phyloP scores from a whole-genome alignment of 805 yeast species.

The Yamadazyma philogaea region DNA sequence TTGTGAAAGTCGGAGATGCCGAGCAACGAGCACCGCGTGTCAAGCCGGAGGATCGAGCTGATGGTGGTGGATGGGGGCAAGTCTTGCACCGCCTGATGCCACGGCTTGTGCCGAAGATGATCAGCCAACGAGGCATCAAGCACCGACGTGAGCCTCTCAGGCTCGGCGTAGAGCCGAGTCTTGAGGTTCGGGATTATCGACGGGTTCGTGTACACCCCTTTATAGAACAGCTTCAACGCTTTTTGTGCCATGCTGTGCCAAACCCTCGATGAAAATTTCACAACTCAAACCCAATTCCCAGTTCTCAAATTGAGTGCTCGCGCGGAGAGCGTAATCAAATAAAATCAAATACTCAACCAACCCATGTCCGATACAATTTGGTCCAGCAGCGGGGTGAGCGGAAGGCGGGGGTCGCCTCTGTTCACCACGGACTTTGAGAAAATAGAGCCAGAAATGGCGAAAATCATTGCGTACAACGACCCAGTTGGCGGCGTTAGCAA shows the following conservation, averaged over 20 bases:
- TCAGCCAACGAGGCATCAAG: neutral
- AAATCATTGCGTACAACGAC: slow-evolving; percentile 22
- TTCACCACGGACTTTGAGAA: slow-evolving; percentile 31
- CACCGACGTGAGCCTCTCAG: slow-evolving; percentile 2
- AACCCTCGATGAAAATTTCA: no score
- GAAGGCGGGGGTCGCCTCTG: slow-evolving; percentile 16
- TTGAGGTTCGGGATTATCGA: neutral
- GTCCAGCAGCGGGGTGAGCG: slow-evolving; percentile 25
- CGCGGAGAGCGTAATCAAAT: neutral
- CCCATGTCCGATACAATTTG: slow-evolving; percentile 38
- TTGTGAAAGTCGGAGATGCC: slow-evolving; percentile 38
- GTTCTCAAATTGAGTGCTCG: neutral
- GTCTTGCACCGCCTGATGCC: slow-evolving; percentile 23
- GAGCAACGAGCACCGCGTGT: slow-evolving; percentile 37
- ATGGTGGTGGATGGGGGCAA: slow-evolving; percentile 17
- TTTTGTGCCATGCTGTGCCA: neutral
- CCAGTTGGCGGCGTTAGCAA: slow-evolving; percentile 11
- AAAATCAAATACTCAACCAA: neutral
- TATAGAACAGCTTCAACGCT: neutral
- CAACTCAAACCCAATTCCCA: no score
- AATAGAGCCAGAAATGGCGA: slow-evolving; percentile 42
- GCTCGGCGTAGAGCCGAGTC: neutral
- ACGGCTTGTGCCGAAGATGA: slow-evolving; percentile 16
- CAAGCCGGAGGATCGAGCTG: slow-evolving; percentile 33
- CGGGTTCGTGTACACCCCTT: neutral